A percentile compares a stretch with the other conserved stretches of the same genome.
Evolutionary conservation across 2,329 filamentous ascomycete species (phyloP).

Genomic region (Aspergillus aculeatus): DNA sequence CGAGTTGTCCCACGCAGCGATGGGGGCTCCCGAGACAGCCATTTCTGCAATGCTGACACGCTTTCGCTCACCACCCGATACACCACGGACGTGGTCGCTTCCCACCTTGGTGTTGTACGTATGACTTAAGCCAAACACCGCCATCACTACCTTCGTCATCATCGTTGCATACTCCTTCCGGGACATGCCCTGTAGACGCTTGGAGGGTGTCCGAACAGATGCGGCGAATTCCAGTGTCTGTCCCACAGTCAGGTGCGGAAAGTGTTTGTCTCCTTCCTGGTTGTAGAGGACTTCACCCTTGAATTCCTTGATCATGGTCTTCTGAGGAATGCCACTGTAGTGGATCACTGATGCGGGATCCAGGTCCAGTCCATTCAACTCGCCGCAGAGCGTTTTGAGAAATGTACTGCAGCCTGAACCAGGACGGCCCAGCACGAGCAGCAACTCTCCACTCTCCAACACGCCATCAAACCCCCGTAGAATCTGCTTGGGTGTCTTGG

Average conservation of each 20-base stretch:
- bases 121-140: conserved; percentile 44
- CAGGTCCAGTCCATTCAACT: neutral
- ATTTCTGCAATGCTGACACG: conserved; percentile 60
- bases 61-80: conserved; percentile 60
- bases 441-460: neutral
- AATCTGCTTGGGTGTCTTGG: neutral
- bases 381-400: neutral
- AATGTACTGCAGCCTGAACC: neutral
- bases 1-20: conserved; percentile 46
- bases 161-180: conserved; percentile 40
- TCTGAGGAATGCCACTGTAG: neutral
- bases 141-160: conserved; percentile 45
- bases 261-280: conserved; percentile 65
- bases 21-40: conserved; percentile 44
- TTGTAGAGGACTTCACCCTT: neutral
- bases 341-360: neutral
- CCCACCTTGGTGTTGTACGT: conserved; percentile 50
- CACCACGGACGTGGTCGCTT: conserved; percentile 57
- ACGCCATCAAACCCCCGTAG: neutral
- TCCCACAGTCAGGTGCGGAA: conserved; percentile 64
- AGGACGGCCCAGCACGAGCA: conserved; percentile 2
- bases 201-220: conserved; percentile 54
- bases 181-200: conserved; percentile 28
- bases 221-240: conserved; percentile 77
- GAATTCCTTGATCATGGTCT: neutral